A percentile compares a stretch with the other conserved stretches of the same genome.
These are phyloP conservation scores for Aspergillus versicolor DNA, from an alignment of 2,329 filamentous ascomycete species.

Conservation along the genomic window DNA sequence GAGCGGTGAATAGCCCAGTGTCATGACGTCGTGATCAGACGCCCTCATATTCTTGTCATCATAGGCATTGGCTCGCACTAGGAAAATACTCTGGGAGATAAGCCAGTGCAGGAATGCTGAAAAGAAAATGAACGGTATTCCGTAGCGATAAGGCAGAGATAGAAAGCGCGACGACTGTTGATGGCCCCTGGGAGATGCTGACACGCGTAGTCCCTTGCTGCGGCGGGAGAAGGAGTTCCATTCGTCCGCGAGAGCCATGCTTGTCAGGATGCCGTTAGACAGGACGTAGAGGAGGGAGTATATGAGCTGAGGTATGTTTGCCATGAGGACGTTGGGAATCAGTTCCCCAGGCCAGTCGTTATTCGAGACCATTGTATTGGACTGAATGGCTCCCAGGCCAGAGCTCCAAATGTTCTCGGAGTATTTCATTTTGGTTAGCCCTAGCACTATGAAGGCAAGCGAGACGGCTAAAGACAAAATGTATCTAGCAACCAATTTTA, in stretches of 20 bases:
- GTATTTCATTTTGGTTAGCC: background rate
- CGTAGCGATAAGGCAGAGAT: no score
- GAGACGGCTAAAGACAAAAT: background rate
- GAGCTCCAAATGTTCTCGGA: background rate
- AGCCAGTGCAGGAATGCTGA: background rate
- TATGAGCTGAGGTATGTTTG: no score
- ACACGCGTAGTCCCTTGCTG: rapidly evolving
- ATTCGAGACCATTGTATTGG: rapidly evolving
- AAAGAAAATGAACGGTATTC: no score
- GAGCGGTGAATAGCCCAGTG: background rate
- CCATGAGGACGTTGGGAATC: no score
- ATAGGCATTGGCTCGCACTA: background rate
- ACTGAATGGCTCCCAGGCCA: background rate
- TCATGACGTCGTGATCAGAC: background rate
- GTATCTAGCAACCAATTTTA: background rate
- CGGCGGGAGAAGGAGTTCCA: no score
- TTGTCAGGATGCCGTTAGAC: no score
- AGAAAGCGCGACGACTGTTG: no score
- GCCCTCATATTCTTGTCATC: no score
- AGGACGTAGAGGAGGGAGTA: no score
- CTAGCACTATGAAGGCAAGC: background rate
- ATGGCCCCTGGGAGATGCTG: no score
- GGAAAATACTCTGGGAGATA: background rate
- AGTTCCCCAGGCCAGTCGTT: no score
- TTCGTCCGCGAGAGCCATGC: no score